phyloP scores from a whole-genome alignment of 371 early-diverging fungal genomes.

The Mucor indicus region DNA sequence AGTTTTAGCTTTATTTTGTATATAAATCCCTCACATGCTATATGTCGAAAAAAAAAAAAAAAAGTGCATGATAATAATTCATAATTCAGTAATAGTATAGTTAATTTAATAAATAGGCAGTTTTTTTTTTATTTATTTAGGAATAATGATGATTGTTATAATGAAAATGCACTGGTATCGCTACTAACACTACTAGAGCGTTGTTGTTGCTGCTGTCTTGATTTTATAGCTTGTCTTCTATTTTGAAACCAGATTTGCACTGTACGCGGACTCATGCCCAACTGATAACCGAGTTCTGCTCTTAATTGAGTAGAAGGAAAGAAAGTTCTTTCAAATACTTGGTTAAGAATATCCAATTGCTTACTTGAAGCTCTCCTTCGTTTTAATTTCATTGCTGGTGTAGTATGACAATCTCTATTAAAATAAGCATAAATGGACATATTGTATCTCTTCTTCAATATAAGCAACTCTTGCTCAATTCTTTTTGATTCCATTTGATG shows the following conservation, averaged over 20 bases:
- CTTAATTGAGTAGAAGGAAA: constrained; percentile 74
- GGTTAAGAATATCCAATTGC: constrained; percentile 47
- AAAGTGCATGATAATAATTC: too few relatives aligned
- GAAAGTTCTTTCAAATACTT: constrained; percentile 51
- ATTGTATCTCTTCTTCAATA: too few relatives aligned
- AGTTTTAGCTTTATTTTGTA: too few relatives aligned
- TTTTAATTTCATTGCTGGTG: constrained; percentile 9
- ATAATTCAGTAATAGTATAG: too few relatives aligned
- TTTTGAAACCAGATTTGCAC: constrained; percentile 98
- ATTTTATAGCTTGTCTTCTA: constrained; percentile 64
- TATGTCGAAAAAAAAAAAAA: too few relatives aligned
- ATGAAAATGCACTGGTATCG: background rate
- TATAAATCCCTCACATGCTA: too few relatives aligned
- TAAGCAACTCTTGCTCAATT: constrained; percentile 9
- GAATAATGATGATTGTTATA: too few relatives aligned
- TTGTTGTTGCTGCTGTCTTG: too few relatives aligned
- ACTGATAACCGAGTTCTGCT: constrained; percentile 74
- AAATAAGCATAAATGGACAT: background rate
- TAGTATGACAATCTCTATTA: background rate
- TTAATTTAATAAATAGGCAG: too few relatives aligned
- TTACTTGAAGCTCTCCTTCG: constrained; percentile 43
- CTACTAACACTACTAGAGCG: too few relatives aligned
- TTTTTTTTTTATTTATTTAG: too few relatives aligned
- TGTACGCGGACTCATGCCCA: constrained; percentile 78
- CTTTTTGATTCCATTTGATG: constrained; percentile 5